A percentile compares a stretch with the other conserved stretches of the same genome.
Evolutionary conservation across 2,329 filamentous ascomycete genomes (phyloP).

Genomic region (Phyllosticta citribraziliensis): DNA sequence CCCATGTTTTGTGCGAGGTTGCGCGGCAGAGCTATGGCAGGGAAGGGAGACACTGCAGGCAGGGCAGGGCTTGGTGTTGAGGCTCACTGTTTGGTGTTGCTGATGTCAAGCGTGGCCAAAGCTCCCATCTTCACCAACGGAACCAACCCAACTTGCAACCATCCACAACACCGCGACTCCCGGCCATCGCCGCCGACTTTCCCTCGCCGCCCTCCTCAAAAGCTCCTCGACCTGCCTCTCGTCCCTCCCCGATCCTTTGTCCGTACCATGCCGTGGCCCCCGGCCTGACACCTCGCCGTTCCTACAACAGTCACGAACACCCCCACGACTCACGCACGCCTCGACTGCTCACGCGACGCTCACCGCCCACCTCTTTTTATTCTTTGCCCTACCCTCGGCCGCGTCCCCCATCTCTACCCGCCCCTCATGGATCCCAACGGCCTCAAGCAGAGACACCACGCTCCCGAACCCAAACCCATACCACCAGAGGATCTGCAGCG

Average conservation of each 20-base stretch:
- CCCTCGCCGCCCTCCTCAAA: not conserved
- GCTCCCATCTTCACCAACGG: not conserved
- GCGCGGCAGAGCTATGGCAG: not conserved
- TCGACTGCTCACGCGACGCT: constrained; percentile 2
- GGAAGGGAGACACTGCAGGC: not conserved
- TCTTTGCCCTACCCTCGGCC: not conserved
- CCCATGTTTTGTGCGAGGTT: not conserved
- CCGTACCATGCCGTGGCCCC: not conserved
- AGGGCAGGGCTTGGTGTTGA: not conserved
- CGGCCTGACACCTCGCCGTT: not conserved
- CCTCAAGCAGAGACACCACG: constrained; percentile 21
- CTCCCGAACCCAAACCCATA: not conserved
- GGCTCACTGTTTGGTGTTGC: not conserved
- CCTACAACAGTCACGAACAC: not conserved
- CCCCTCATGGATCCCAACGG: constrained; percentile 19
- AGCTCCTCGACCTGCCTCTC: constrained; percentile 1
- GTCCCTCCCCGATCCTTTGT: constrained; percentile 5
- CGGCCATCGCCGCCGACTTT: not conserved
- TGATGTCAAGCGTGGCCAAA: not conserved
- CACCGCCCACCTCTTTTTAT: not conserved
- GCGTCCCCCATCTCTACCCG: not conserved
- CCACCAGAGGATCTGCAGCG: not conserved
- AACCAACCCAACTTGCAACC: not conserved
- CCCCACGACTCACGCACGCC: not conserved
- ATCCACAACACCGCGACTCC: not conserved